Evolutionary conservation across 805 yeast genomes (phyloP).

Genomic region (Zygosaccharomyces rouxii): DNA sequence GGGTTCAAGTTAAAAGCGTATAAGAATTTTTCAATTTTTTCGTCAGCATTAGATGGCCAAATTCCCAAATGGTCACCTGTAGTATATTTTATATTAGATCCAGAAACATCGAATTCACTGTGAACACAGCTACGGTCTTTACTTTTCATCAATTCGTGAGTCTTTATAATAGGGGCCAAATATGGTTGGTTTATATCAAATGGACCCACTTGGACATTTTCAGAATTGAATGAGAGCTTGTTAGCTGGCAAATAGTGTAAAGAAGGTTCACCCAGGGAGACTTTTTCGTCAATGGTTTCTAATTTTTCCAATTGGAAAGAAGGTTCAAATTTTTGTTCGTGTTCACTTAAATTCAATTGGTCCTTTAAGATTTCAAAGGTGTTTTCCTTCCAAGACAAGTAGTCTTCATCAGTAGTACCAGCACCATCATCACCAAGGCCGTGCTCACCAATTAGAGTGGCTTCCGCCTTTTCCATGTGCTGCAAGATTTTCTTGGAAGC

Average conservation of each 20-base stretch:
- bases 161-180: conserved; percentile 56
- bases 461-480: conserved; percentile 58
- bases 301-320: conserved; percentile 43
- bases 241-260: conserved; percentile 44
- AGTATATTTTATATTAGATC: conserved; percentile 70
- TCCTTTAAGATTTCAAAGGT: conserved; percentile 62
- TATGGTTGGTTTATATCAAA: conserved; percentile 79
- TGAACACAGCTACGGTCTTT: conserved; percentile 77
- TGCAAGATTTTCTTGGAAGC: conserved; percentile 62
- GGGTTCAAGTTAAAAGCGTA: conserved; percentile 55
- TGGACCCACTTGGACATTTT: conserved; percentile 56
- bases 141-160: conserved; percentile 69
- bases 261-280: conserved; percentile 81
- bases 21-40: conserved; percentile 64
- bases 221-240: conserved; percentile 35
- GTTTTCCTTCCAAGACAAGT: conserved; percentile 83
- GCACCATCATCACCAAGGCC: conserved; percentile 96
- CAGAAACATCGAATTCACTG: conserved; percentile 78
- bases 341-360: conserved; percentile 67
- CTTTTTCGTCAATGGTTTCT: conserved; percentile 39
- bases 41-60: conserved; percentile 87
- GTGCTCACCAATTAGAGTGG: conserved; percentile 62
- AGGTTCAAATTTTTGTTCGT: conserved; percentile 76
- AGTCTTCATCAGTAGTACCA: conserved; percentile 94
- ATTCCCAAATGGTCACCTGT: conserved; percentile 96